Evolutionary conservation across 108 stramenopile species (phyloP).

Genomic region (Nitzschia putrida): DNA sequence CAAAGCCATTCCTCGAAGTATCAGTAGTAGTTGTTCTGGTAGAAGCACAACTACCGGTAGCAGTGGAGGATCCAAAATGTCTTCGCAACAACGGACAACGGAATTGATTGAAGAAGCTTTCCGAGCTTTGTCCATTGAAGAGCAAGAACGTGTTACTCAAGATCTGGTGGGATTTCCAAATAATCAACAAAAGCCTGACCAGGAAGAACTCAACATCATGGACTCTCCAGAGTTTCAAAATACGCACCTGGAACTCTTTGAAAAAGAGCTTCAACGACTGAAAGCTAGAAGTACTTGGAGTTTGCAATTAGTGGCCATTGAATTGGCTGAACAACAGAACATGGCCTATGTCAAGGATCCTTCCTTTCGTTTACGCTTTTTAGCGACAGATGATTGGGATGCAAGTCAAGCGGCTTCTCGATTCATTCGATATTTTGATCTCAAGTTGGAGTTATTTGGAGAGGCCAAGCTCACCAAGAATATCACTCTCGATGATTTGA

Average conservation of each 20-base stretch:
- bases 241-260: neutral
- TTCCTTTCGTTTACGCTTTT: slow-evolving; percentile 36
- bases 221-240: neutral
- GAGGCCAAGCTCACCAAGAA: slow-evolving; percentile 27
- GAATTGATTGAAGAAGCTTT: slow-evolving; percentile 8
- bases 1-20: no score
- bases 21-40: no score
- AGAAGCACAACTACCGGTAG: no score
- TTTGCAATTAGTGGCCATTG: slow-evolving; percentile 5
- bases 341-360: slow-evolving; percentile 22
- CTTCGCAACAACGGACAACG: neutral
- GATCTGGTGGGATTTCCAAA: slow-evolving; percentile 13
- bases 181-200: neutral
- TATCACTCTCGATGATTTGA: slow-evolving; percentile 26
- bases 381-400: slow-evolving; percentile 41
- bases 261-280: slow-evolving; percentile 9
- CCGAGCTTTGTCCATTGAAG: slow-evolving; percentile 14
- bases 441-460: slow-evolving; percentile 41
- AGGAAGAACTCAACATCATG: neutral
- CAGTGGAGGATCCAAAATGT: no score
- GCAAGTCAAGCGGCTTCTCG: slow-evolving; percentile 29
- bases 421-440: slow-evolving; percentile 36
- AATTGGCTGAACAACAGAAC: slow-evolving; percentile 20
- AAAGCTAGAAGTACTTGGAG: slow-evolving; percentile 10
- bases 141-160: slow-evolving; percentile 9